Evolutionary conservation across 768 basidiomycete species (phyloP), one percentile per base, ranked within the genome.

Genomic region (Trametes maxima): DNA sequence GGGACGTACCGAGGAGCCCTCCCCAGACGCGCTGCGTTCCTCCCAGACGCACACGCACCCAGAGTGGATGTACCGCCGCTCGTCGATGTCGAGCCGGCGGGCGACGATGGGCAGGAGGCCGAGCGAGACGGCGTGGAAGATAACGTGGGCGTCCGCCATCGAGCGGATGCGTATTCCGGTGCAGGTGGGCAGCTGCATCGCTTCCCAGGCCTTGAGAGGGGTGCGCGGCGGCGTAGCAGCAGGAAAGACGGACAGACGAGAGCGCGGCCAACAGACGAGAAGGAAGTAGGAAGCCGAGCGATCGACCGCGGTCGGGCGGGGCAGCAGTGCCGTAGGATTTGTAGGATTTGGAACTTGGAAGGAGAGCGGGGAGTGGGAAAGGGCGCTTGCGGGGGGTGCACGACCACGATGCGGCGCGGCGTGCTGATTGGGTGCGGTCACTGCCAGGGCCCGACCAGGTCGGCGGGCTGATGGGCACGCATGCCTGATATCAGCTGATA

Each of bases 11-110:
- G 88, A 87, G 48, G 83, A 84, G 28, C 84, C 79, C 62, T 89
- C 89, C 51, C 85, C 73, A 63, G 83, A 84, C 14, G 87, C 80
- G 5, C 86, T 85, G 57, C 90, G 80, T 71, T 93, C 91, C 70
- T 92, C 89, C 90, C 91, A 93, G 40, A 93, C 89, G 65, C 85
- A 93, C 36, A 92, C 85, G 59, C 82, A 84, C 14, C 91, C 90
- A 0, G 89, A 82, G 22, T 67, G 65, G 51, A 92, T 89, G 42
- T 79, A 76, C 12, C 89, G 81, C 40, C 90, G 80, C 70, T 92
- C 90, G 54, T 90, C 89, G 16, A 86, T 84, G 74, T 90, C 88
- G 53, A 93, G 79, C 42, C 90, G 84, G 57, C 88, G 82, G 24
- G 83, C 76, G 51, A 92, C 84, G 77, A 90, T 89, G 33, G 84